Evolutionary conservation across 1,284 basidiomycete species (phyloP).

Genomic region (Puccinia horiana): DNA sequence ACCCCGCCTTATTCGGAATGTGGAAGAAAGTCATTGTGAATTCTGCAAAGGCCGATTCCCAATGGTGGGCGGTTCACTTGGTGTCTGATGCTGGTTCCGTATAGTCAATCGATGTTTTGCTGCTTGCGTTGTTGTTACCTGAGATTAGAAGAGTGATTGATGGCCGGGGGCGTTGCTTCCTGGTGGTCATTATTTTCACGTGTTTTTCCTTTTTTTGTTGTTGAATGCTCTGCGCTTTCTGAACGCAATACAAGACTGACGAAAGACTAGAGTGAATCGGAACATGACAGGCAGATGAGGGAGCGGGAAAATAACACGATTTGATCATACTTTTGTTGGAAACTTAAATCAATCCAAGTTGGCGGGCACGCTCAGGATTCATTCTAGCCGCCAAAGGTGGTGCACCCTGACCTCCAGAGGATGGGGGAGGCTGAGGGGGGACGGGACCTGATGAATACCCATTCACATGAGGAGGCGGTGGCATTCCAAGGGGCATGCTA

Average conservation of each 20-base stretch:
- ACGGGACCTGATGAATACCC: slow-evolving; percentile 19
- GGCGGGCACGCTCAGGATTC: slow-evolving; percentile 44
- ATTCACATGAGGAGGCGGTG: not conserved
- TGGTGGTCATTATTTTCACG: not conserved
- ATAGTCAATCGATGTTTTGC: too few relatives aligned
- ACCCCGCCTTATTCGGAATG: too few relatives aligned
- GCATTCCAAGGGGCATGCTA: slow-evolving; percentile 11
- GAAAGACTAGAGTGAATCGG: not conserved
- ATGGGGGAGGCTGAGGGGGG: slow-evolving; percentile 1
- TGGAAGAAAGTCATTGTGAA: too few relatives aligned
- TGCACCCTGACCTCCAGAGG: slow-evolving; percentile 1
- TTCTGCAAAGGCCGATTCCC: too few relatives aligned
- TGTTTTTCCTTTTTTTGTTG: not conserved
- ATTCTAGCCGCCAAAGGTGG: slow-evolving; percentile 20
- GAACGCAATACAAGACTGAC: not conserved
- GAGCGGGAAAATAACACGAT: not conserved
- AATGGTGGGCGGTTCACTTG: too few relatives aligned
- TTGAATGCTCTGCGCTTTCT: not conserved
- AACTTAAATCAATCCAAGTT: slow-evolving; percentile 31
- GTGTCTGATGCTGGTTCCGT: too few relatives aligned
- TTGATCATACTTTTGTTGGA: not conserved
- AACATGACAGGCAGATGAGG: not conserved
- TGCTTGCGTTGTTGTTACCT: too few relatives aligned
- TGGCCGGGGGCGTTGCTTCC: not conserved
- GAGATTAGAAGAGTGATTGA: not conserved